Percentiles rank a stretch among this genome's conserved stretches.
These are phyloP conservation scores for Oidiodendron maius DNA, from an alignment of 495 filamentous ascomycete species.

Conservation along the genomic window DNA sequence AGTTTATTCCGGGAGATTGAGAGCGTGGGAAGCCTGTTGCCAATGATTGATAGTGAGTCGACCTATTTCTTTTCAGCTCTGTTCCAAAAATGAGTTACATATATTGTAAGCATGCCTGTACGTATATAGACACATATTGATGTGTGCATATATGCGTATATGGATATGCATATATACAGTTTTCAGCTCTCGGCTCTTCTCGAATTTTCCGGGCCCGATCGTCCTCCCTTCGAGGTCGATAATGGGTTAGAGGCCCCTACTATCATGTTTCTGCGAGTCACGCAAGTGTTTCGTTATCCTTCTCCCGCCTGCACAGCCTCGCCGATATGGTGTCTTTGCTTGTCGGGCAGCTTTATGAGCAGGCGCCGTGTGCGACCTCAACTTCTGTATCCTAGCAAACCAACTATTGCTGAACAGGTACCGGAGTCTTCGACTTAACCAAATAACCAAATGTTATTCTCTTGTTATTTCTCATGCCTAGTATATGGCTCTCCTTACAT, in stretches of 20 bases:
- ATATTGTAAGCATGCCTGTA: too few relatives aligned
- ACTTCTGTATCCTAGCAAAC: conserved; percentile 2
- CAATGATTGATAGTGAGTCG: conserved; percentile 16
- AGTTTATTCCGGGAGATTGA: too few relatives aligned
- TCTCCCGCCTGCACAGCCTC: too few relatives aligned
- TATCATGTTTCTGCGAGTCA: too few relatives aligned
- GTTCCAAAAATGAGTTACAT: background rate
- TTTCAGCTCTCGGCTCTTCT: background rate
- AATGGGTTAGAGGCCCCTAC: too few relatives aligned
- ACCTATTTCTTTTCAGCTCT: background rate
- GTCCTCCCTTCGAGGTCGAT: too few relatives aligned
- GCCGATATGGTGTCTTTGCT: too few relatives aligned
- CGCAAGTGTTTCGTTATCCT: too few relatives aligned
- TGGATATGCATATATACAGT: background rate
- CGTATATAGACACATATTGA: too few relatives aligned
- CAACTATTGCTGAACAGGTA: background rate
- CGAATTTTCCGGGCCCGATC: background rate
- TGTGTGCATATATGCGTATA: too few relatives aligned
- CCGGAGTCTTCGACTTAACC: background rate
- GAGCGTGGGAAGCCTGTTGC: background rate
- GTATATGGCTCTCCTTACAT: background rate
- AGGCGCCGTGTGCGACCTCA: conserved; percentile 3
- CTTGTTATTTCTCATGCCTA: background rate
- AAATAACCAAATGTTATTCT: conserved; percentile 1
- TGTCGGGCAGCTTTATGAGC: background rate